Evolutionary conservation across 1,139 yeast genomes (phyloP).

Genomic region (Debaryomycetaceae sp.): DNA sequence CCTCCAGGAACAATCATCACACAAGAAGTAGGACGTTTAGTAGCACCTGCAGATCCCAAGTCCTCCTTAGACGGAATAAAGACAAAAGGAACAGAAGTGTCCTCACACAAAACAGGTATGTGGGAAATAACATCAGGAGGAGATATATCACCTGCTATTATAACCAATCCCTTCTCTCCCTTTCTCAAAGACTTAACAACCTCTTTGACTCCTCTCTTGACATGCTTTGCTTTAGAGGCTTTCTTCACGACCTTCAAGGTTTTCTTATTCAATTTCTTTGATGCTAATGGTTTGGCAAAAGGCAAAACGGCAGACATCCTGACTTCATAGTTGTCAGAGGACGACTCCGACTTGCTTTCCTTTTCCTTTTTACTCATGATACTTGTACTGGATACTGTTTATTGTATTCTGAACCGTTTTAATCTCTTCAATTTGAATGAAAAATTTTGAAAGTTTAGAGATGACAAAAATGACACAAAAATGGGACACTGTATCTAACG

Average conservation of each 20-base stretch:
- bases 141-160: slow-evolving; percentile 96
- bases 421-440: background rate
- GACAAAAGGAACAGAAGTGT: slow-evolving; percentile 80
- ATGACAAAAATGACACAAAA: slow-evolving; percentile 2
- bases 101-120: slow-evolving; percentile 96
- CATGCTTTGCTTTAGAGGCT: slow-evolving; percentile 97
- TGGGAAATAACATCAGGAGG: slow-evolving; percentile 98
- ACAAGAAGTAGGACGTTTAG: slow-evolving; percentile 98
- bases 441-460: background rate
- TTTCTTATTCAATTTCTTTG: slow-evolving; percentile 94
- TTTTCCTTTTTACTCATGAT: slow-evolving; percentile 53
- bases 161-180: slow-evolving; percentile 95
- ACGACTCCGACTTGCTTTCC: slow-evolving; percentile 42
- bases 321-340: slow-evolving; percentile 83
- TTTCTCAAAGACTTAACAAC: slow-evolving; percentile 96
- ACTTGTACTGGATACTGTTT: background rate
- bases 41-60: slow-evolving; percentile 97
- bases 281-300: slow-evolving; percentile 93
- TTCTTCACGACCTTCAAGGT: slow-evolving; percentile 93
- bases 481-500: background rate
- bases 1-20: slow-evolving; percentile 98
- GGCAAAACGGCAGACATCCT: slow-evolving; percentile 88
- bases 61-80: slow-evolving; percentile 98
- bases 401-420: background rate
- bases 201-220: slow-evolving; percentile 97